Conservation (phyloP, 257 asterid genomes). For the Misopates orontium region DNA sequence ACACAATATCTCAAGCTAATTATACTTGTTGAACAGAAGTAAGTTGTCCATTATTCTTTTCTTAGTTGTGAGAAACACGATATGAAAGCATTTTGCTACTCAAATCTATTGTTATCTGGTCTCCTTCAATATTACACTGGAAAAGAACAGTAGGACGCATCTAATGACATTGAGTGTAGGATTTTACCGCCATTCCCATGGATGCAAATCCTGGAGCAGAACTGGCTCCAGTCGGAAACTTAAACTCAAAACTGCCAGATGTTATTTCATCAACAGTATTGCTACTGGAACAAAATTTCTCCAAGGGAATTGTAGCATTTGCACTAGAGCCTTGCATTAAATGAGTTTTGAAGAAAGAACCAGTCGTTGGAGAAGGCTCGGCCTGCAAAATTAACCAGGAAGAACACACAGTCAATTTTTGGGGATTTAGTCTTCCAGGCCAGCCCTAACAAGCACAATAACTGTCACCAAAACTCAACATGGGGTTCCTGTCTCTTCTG, state of each 20-base stretch:
- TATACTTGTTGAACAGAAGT: not conserved
- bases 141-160: constrained; percentile 5
- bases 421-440: constrained; percentile 7
- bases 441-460: constrained; percentile 25
- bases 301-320: constrained; percentile 43
- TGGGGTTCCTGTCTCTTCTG: not conserved
- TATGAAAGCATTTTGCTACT: constrained; percentile 12
- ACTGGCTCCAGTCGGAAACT: constrained; percentile 66
- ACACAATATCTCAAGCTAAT: not conserved
- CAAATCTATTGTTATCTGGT: constrained; percentile 1
- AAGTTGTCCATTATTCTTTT: not conserved
- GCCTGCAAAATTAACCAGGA: constrained; percentile 56
- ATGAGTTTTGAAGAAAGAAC: constrained; percentile 75
- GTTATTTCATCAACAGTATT: constrained; percentile 37
- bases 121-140: constrained; percentile 1
- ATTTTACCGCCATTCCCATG: constrained; percentile 46
- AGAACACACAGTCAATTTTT: constrained; percentile 21
- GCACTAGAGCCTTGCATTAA: constrained; percentile 66
- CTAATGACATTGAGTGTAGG: constrained; percentile 15
- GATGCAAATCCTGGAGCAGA: constrained; percentile 35
- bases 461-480: constrained; percentile 7
- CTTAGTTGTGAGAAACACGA: constrained; percentile 1
- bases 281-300: constrained; percentile 39
- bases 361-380: constrained; percentile 98
- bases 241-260: constrained; percentile 71